Evolutionary conservation across 2,329 filamentous ascomycete species (phyloP).

Genomic region (Paracamarosporium sp.): DNA sequence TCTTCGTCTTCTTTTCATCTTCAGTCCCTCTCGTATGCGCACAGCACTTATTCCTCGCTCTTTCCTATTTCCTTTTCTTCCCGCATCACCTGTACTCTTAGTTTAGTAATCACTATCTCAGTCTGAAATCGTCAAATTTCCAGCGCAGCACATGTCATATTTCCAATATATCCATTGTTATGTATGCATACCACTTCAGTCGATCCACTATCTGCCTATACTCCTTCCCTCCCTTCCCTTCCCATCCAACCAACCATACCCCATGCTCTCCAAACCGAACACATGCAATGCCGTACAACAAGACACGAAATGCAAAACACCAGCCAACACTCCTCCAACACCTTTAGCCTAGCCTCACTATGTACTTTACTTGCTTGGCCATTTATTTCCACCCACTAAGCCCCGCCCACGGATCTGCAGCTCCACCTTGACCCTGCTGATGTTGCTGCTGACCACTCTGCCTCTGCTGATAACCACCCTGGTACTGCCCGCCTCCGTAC

Average conservation of each 20-base stretch:
- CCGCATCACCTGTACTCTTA: too few species aligned
- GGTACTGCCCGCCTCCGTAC: slow-evolving; percentile 40
- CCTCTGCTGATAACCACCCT: slow-evolving; percentile 59
- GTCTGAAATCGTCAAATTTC: too few species aligned
- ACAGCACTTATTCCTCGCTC: too few species aligned
- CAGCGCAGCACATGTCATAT: too few species aligned
- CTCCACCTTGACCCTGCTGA: slow-evolving; percentile 44
- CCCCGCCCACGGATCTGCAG: slow-evolving; percentile 71
- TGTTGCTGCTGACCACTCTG: slow-evolving; percentile 42
- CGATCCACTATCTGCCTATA: too few species aligned
- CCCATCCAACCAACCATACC: background rate
- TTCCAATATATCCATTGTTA: background rate
- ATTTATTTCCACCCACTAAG: slow-evolving; percentile 71
- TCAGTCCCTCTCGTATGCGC: too few species aligned
- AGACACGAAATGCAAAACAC: background rate
- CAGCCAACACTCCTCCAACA: background rate
- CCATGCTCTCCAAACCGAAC: background rate
- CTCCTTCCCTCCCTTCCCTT: too few species aligned
- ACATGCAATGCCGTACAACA: background rate
- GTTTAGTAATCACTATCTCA: too few species aligned
- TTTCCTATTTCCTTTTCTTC: too few species aligned
- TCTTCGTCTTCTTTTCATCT: too few species aligned
- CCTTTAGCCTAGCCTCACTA: background rate
- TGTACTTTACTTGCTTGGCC: too few species aligned
- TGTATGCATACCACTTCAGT: background rate